These are phyloP conservation scores for Kodamaea sagamina DNA, from an alignment of 805 yeast species.

Conservation along the genomic window DNA sequence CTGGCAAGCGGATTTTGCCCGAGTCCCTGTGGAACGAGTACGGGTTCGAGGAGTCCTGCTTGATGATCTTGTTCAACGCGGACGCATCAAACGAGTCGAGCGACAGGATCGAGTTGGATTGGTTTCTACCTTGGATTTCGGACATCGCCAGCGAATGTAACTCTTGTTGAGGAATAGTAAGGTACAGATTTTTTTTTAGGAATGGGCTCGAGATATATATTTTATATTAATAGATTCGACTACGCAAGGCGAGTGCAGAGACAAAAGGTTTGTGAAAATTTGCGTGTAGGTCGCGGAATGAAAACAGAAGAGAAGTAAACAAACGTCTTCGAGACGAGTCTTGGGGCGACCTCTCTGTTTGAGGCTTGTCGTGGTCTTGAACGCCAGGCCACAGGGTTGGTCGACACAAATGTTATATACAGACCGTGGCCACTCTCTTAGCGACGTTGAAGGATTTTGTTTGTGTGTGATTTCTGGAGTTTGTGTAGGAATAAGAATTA, in stretches of 20 bases:
- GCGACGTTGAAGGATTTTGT: no score
- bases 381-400: not conserved
- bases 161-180: constrained; percentile 1
- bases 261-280: not conserved
- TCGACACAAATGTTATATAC: not conserved
- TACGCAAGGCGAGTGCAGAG: no score
- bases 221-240: constrained; percentile 1
- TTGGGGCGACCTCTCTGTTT: not conserved
- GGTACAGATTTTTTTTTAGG: not conserved
- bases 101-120: constrained; percentile 27
- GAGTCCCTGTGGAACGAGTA: constrained; percentile 7
- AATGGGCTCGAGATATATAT: not conserved
- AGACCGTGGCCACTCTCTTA: no score
- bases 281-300: not conserved
- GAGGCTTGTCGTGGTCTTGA: not conserved
- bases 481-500: no score
- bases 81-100: constrained; percentile 21
- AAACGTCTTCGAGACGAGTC: not conserved
- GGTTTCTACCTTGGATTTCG: constrained; percentile 20
- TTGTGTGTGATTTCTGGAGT: not conserved
- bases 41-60: constrained; percentile 15
- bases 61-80: constrained; percentile 14
- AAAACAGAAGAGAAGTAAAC: constrained; percentile 2
- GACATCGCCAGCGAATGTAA: constrained; percentile 9
- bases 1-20: constrained; percentile 28